A percentile compares a stretch with the other conserved stretches of the same genome.
Evolutionary conservation across 2,329 filamentous ascomycete genomes (phyloP).

Genomic region (Epichloe hybrida): DNA sequence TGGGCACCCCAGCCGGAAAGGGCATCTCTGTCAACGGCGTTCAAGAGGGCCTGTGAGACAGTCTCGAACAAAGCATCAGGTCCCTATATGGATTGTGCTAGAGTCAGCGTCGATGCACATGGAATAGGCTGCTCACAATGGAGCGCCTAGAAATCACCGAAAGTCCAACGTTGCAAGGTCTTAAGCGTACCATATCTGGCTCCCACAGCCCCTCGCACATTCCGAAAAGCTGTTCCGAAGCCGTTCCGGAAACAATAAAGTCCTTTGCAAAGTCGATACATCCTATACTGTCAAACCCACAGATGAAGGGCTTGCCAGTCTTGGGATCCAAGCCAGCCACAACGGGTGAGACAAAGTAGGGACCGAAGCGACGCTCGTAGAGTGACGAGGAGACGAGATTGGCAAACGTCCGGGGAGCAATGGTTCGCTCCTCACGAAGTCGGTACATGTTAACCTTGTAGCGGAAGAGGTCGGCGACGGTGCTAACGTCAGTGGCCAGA

Average conservation of each 20-base stretch:
- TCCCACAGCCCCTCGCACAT: slow-evolving; percentile 98
- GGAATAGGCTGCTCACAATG: not conserved
- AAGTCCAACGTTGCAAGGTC: not conserved
- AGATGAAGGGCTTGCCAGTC: slow-evolving; percentile 91
- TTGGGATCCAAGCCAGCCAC: slow-evolving; percentile 92
- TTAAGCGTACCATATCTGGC: slow-evolving; percentile 68
- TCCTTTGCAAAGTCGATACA: slow-evolving; percentile 99
- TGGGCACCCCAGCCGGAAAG: slow-evolving; percentile 96
- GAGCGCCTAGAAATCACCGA: not conserved
- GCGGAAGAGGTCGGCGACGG: slow-evolving; percentile 91
- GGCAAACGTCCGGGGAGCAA: slow-evolving; percentile 86
- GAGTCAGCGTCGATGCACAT: not conserved
- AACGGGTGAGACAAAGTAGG: slow-evolving; percentile 91
- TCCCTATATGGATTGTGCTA: slow-evolving; percentile 33
- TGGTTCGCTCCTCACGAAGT: slow-evolving; percentile 92
- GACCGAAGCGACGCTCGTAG: slow-evolving; percentile 92
- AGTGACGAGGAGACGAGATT: slow-evolving; percentile 85
- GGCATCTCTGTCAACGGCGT: slow-evolving; percentile 91
- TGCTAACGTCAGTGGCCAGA: slow-evolving; percentile 88
- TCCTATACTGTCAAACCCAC: slow-evolving; percentile 96
- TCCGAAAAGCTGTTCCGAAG: slow-evolving; percentile 94
- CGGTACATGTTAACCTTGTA: slow-evolving; percentile 99
- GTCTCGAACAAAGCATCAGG: slow-evolving; percentile 97
- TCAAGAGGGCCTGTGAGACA: slow-evolving; percentile 88
- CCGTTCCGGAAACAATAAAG: slow-evolving; percentile 95